Percentiles rank a stretch among this genome's conserved stretches.
These are phyloP conservation scores for Blastomyces percursus DNA, from an alignment of 2,329 filamentous ascomycete genomes.

Conservation along the genomic window DNA sequence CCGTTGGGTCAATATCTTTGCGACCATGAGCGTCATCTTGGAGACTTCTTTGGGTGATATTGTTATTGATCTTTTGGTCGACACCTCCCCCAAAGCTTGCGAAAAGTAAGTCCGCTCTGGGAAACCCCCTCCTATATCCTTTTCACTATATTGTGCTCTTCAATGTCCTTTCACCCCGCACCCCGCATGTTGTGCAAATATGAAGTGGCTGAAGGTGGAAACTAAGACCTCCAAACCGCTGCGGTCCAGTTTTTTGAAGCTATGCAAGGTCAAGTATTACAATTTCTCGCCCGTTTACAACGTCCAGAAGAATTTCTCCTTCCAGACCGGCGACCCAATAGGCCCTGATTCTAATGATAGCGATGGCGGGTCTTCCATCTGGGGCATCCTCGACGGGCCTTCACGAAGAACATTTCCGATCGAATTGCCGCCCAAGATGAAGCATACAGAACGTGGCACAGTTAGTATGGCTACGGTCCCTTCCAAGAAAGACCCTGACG, in stretches of 20 bases:
- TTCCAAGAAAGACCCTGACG: conserved; percentile 63
- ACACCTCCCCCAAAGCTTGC: conserved; percentile 82
- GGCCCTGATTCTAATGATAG: conserved; percentile 74
- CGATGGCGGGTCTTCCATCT: conserved; percentile 88
- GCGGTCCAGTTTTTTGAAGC: conserved; percentile 73
- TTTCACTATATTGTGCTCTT: conserved; percentile 1
- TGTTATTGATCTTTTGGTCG: conserved; percentile 82
- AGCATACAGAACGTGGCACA: conserved; percentile 78
- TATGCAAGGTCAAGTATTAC: conserved; percentile 99
- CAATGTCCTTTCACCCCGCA: no score
- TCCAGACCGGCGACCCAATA: conserved; percentile 89
- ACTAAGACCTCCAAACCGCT: conserved; percentile 39
- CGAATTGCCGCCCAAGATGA: conserved; percentile 76
- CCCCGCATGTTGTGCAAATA: conserved; percentile 20
- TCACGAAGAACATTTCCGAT: conserved; percentile 68
- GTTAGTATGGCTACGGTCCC: conserved; percentile 96
- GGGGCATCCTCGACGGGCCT: conserved; percentile 64
- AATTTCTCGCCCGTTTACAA: conserved; percentile 90
- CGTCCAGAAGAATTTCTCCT: conserved; percentile 89
- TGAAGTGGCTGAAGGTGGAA: conserved; percentile 44
- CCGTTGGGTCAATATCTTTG: not conserved
- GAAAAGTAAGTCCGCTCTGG: conserved; percentile 63
- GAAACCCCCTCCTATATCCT: not conserved
- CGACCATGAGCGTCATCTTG: conserved; percentile 75
- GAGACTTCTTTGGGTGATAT: conserved; percentile 91